Conservation (phyloP, 345 rosid species). For the Odontarrhena argentea region DNA sequence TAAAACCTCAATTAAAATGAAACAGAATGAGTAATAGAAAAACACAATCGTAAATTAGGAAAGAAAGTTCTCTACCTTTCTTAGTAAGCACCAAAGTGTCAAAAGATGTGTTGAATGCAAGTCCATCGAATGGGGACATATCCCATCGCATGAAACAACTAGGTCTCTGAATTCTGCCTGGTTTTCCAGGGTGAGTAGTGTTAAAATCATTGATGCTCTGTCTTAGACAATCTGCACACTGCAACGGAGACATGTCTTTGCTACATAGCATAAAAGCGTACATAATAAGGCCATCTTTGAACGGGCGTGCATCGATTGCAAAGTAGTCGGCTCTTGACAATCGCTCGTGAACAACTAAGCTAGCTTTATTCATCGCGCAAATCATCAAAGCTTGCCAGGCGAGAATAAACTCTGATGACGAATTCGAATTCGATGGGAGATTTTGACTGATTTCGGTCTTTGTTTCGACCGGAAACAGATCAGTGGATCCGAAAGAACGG, state of each 20-base stretch:
- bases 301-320: neutral
- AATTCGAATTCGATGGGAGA: neutral
- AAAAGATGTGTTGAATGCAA: neutral
- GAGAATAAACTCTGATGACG: slow-evolving; percentile 18
- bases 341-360: neutral
- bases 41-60: neutral
- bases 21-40: too few species aligned
- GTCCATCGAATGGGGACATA: slow-evolving; percentile 20
- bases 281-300: neutral
- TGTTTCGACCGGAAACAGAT: neutral
- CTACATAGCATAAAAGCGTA: slow-evolving; percentile 50
- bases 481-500: neutral
- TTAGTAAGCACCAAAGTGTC: neutral
- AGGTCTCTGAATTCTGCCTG: slow-evolving; percentile 32
- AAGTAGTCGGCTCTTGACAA: neutral
- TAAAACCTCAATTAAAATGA: too few species aligned
- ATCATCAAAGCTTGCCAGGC: neutral
- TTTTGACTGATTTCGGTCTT: neutral
- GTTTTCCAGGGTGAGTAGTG: slow-evolving; percentile 29
- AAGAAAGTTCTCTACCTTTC: slow-evolving; percentile 6
- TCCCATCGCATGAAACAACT: slow-evolving; percentile 49
- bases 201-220: slow-evolving; percentile 42
- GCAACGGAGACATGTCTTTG: slow-evolving; percentile 33
- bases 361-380: neutral
- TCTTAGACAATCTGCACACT: slow-evolving; percentile 35